These are phyloP conservation scores for Hymenotorrendiella dingleyae DNA, from an alignment of 2,329 filamentous ascomycete genomes.

Conservation along the genomic window DNA sequence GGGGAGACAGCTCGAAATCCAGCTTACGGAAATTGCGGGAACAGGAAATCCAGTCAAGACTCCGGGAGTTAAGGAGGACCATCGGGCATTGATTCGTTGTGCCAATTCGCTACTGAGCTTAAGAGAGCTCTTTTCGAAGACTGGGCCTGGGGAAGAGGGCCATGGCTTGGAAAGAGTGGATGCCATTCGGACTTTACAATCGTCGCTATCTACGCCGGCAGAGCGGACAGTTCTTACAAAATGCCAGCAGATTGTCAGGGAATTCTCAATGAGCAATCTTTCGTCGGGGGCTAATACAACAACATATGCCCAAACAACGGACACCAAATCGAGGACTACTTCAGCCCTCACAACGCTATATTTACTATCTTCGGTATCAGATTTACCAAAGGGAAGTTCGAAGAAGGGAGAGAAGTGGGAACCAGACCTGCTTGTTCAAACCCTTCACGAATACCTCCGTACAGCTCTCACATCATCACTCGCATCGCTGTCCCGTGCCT, in stretches of 20 bases:
- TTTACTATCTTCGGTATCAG: conserved; percentile 65
- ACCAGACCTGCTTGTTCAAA: conserved; percentile 67
- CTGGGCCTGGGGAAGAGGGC: conserved; percentile 67
- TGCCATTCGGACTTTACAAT: conserved; percentile 64
- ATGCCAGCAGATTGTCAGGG: conserved; percentile 72
- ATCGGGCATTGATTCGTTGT: conserved; percentile 74
- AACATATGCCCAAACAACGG: conserved; percentile 63
- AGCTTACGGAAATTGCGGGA: conserved; percentile 61
- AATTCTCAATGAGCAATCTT: conserved; percentile 69
- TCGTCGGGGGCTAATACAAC: conserved; percentile 39
- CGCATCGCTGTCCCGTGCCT: conserved; percentile 64
- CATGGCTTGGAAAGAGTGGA: conserved; percentile 69
- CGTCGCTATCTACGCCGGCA: conserved; percentile 61
- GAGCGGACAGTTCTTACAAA: conserved; percentile 69
- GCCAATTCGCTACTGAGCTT: conserved; percentile 73
- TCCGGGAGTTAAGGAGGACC: conserved; percentile 51
- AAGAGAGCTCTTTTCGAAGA: conserved; percentile 63
- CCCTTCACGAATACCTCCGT: conserved; percentile 76
- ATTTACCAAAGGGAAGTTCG: conserved; percentile 34
- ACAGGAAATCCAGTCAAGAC: conserved; percentile 31
- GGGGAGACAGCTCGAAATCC: conserved; percentile 80
- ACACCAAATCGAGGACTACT: conserved; percentile 65
- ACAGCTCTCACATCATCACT: conserved; percentile 74
- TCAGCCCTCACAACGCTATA: conserved; percentile 75
- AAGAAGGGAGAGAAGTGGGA: conserved; percentile 44